Conservation (phyloP, 2,329 filamentous ascomycete genomes). For the Chrysoporthe puriensis region DNA sequence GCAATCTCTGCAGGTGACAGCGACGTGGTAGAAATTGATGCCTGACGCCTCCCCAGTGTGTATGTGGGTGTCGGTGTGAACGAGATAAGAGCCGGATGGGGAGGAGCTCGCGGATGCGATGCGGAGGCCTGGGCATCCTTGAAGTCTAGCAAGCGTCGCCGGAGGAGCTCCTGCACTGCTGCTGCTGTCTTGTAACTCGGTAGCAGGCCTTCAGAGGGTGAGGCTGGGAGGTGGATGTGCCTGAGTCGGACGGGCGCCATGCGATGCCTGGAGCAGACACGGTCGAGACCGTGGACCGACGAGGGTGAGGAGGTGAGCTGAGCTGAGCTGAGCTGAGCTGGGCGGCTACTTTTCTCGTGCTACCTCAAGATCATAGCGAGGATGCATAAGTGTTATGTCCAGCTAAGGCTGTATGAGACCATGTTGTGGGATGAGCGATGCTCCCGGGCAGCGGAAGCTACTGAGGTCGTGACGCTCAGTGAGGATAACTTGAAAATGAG, state of each 20-base stretch:
- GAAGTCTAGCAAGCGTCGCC: slow-evolving; percentile 59
- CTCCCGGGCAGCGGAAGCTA: too few species aligned
- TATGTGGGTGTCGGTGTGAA: slow-evolving; percentile 85
- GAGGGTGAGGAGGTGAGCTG: too few species aligned
- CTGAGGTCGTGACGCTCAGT: too few species aligned
- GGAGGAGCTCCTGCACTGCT: slow-evolving; percentile 43
- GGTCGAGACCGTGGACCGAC: too few species aligned
- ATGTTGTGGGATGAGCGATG: too few species aligned
- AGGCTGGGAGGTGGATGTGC: slow-evolving; percentile 43
- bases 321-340: too few species aligned
- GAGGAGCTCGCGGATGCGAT: slow-evolving; percentile 36
- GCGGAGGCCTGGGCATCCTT: slow-evolving; percentile 45
- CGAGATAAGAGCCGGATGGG: slow-evolving; percentile 75
- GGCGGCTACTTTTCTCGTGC: not conserved
- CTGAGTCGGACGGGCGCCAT: slow-evolving; percentile 36
- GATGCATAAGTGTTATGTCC: too few species aligned
- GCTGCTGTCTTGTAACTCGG: slow-evolving; percentile 44
- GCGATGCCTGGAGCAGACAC: not conserved
- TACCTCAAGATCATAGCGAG: not conserved
- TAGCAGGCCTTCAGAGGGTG: slow-evolving; percentile 33
- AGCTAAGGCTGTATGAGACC: not conserved
- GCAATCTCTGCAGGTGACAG: slow-evolving; percentile 51
- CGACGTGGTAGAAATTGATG: slow-evolving; percentile 34
- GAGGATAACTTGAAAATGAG: not conserved
- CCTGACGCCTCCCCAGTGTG: slow-evolving; percentile 85